phyloP scores from a whole-genome alignment of 345 rosid genomes.

The Aquilaria sinensis region DNA sequence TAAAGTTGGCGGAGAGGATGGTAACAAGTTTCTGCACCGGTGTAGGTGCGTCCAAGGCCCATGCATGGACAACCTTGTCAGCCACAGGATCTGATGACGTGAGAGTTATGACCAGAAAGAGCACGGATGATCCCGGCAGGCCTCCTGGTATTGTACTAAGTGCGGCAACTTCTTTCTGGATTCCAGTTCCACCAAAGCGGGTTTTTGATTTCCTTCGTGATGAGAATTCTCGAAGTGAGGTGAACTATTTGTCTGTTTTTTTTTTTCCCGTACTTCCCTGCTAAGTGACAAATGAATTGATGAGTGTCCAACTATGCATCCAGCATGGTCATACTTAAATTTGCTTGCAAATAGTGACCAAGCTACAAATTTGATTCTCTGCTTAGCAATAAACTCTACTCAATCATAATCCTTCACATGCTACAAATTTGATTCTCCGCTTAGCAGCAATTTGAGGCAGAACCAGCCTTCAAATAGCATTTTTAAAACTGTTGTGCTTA shows the following conservation, averaged over 20 bases:
- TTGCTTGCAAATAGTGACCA: too few relatives aligned
- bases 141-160: slow-evolving; percentile 88
- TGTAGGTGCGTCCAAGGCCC: slow-evolving; percentile 79
- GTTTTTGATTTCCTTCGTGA: slow-evolving; percentile 72
- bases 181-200: slow-evolving; percentile 57
- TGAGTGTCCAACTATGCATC: too few relatives aligned
- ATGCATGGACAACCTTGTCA: slow-evolving; percentile 77
- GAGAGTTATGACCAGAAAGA: slow-evolving; percentile 82
- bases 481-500: neutral
- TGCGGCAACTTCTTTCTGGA: slow-evolving; percentile 88
- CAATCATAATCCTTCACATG: too few relatives aligned
- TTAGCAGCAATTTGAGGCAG: neutral
- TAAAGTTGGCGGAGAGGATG: slow-evolving; percentile 88
- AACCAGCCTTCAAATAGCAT: neutral
- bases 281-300: slow-evolving; percentile 18
- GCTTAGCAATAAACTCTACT: too few relatives aligned
- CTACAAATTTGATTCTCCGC: too few relatives aligned
- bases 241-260: too few relatives aligned
- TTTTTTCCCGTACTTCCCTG: slow-evolving; percentile 3
- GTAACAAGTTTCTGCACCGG: slow-evolving; percentile 77
- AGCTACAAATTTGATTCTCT: too few relatives aligned
- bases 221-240: slow-evolving; percentile 65
- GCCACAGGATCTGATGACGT: slow-evolving; percentile 70
- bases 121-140: slow-evolving; percentile 87
- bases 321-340: too few relatives aligned